Percentiles rank a stretch among this genome's conserved stretches.
Evolutionary conservation across 2,329 filamentous ascomycete genomes (phyloP).

Genomic region (Aspergillus uvarum): DNA sequence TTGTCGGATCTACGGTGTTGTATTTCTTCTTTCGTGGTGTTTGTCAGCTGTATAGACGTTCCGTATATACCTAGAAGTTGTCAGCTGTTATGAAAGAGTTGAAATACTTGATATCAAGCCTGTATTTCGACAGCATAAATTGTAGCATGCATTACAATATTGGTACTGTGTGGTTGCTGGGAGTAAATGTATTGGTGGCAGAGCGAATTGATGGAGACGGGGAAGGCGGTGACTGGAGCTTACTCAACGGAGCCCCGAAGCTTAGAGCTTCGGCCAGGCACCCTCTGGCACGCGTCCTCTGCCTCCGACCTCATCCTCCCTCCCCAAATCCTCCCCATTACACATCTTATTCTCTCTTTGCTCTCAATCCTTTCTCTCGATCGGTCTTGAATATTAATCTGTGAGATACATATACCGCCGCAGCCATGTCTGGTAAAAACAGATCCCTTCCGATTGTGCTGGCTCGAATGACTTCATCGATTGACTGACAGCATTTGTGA

Average conservation of each 20-base stretch:
- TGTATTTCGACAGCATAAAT: no score
- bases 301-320: constrained; percentile 23
- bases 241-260: constrained; percentile 28
- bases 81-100: not conserved
- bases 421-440: constrained; percentile 47
- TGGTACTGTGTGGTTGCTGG: not conserved
- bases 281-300: constrained; percentile 37
- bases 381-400: constrained; percentile 10
- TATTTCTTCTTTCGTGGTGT: not conserved
- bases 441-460: constrained; percentile 10
- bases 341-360: constrained; percentile 11
- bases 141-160: not conserved
- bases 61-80: not conserved
- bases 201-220: not conserved
- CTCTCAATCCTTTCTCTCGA: constrained; percentile 6
- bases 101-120: no score
- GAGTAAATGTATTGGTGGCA: not conserved
- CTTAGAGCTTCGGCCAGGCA: constrained; percentile 39
- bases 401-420: constrained; percentile 17
- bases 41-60: not conserved
- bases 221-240: constrained; percentile 37
- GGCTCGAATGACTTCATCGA: constrained; percentile 31
- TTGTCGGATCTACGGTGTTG: not conserved
- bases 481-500: constrained; percentile 29
- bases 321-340: constrained; percentile 20